Percentiles rank a stretch among this genome's conserved stretches.
Evolutionary conservation across 768 basidiomycete species (phyloP).

Genomic region (Pisolithus orientalis): DNA sequence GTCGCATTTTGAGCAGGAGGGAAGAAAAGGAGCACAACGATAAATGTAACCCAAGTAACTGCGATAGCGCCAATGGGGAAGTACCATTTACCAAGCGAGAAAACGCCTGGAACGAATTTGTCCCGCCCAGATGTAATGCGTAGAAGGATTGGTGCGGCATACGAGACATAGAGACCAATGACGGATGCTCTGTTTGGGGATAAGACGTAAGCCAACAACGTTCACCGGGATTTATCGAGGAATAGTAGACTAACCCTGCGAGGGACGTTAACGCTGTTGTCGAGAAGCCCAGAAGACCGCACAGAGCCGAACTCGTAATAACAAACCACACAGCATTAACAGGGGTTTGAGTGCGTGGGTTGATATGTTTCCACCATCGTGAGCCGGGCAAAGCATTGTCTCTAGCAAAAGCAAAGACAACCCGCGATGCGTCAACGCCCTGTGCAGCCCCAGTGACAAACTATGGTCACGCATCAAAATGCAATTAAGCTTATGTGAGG

Average conservation of each 20-base stretch:
- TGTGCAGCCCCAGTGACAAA: constrained; percentile 72
- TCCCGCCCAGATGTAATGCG: constrained; percentile 63
- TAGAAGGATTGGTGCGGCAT: constrained; percentile 62
- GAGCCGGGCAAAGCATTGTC: constrained; percentile 73
- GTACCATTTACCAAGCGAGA: constrained; percentile 56
- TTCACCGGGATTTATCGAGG: background rate
- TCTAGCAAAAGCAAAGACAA: constrained; percentile 68
- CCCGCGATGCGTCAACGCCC: constrained; percentile 68
- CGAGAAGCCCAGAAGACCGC: constrained; percentile 63
- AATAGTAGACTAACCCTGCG: constrained; percentile 45
- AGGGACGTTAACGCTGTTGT: constrained; percentile 55
- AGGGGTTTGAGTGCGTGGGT: constrained; percentile 54
- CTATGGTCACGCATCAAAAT: constrained; percentile 24
- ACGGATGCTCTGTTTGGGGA: constrained; percentile 50
- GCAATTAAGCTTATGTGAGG: background rate
- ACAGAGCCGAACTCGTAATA: constrained; percentile 47
- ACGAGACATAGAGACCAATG: constrained; percentile 62
- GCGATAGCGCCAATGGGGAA: constrained; percentile 54
- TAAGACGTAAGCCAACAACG: background rate
- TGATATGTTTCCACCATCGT: constrained; percentile 61
- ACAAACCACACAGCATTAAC: constrained; percentile 77
- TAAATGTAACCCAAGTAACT: constrained; percentile 61
- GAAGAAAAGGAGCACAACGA: constrained; percentile 54
- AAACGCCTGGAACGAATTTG: constrained; percentile 52
- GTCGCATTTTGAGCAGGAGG: constrained; percentile 37